phyloP scores from a whole-genome alignment of 805 yeast species.

The Candida xyloterini region DNA sequence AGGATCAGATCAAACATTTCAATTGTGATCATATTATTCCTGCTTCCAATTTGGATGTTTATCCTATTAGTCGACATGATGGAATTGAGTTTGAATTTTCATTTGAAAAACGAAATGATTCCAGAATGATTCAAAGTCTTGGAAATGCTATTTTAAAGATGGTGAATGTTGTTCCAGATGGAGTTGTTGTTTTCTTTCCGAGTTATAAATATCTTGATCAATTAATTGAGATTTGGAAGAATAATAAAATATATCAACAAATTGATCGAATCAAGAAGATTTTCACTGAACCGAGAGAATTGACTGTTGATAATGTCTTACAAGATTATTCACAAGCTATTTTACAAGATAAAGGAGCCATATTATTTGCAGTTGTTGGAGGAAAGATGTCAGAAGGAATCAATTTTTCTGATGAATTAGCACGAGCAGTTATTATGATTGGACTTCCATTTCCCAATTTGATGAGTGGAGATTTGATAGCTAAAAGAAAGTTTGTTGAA shows the following conservation, averaged over 20 bases:
- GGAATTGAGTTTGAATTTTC: conserved; percentile 56
- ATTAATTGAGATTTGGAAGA: conserved; percentile 54
- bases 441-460: conserved; percentile 91
- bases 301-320: conserved; percentile 46
- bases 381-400: conserved; percentile 94
- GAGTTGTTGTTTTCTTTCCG: conserved; percentile 80
- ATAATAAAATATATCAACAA: conserved; percentile 29
- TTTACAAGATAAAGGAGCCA: conserved; percentile 48
- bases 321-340: conserved; percentile 48
- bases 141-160: conserved; percentile 49
- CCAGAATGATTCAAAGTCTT: conserved; percentile 43
- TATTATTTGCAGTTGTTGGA: conserved; percentile 82
- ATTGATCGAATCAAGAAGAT: conserved; percentile 43
- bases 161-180: conserved; percentile 54
- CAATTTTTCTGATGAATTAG: conserved; percentile 83
- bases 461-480: conserved; percentile 74
- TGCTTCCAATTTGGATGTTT: conserved; percentile 58
- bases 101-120: conserved; percentile 56
- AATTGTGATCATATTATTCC: conserved; percentile 88
- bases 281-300: conserved; percentile 53
- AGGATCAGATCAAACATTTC: conserved; percentile 46
- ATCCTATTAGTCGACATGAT: conserved; percentile 40
- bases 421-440: conserved; percentile 79
- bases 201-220: conserved; percentile 69
- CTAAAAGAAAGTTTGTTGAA: conserved; percentile 66